Conservation (phyloP, 1,284 basidiomycete species). For the Ustilago tritici region DNA sequence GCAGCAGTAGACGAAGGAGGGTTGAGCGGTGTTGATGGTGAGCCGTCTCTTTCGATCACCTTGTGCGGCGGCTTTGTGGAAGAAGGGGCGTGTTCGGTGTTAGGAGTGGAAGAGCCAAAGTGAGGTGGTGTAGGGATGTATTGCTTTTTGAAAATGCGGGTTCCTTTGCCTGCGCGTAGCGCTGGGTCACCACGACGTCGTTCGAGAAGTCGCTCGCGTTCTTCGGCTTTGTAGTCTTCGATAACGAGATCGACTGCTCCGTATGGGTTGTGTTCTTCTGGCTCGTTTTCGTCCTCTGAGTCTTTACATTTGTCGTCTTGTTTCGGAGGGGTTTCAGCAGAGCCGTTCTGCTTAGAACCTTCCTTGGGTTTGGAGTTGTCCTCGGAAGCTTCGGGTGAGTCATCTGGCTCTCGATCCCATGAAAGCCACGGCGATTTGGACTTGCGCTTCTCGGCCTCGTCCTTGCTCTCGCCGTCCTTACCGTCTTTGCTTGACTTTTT, state of each 20-base stretch:
- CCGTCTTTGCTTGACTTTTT: slow-evolving; percentile 13
- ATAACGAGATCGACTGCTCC: slow-evolving; percentile 60
- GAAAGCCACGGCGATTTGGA: slow-evolving; percentile 39
- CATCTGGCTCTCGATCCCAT: slow-evolving; percentile 25
- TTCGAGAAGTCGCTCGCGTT: slow-evolving; percentile 55
- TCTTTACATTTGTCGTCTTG: not conserved
- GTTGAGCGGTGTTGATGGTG: slow-evolving; percentile 30
- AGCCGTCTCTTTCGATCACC: slow-evolving; percentile 12
- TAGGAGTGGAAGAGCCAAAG: slow-evolving; percentile 23
- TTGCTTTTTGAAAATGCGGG: slow-evolving; percentile 57
- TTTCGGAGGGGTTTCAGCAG: not conserved
- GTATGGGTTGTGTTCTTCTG: slow-evolving; percentile 30
- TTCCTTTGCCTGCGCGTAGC: slow-evolving; percentile 49
- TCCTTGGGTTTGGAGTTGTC: not conserved
- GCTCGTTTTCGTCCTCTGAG: not conserved
- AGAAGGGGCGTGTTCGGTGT: slow-evolving; percentile 3
- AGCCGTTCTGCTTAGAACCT: not conserved
- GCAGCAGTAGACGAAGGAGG: slow-evolving; percentile 28
- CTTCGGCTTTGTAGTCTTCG: slow-evolving; percentile 59
- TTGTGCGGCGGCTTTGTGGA: not conserved
- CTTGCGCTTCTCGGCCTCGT: slow-evolving; percentile 6
- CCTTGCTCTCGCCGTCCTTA: not conserved
- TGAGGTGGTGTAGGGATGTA: slow-evolving; percentile 42
- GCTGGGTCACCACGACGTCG: slow-evolving; percentile 59
- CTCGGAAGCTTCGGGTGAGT: not conserved